Conservation (phyloP, 83 land plant genomes). For the Picea engelmannii region DNA sequence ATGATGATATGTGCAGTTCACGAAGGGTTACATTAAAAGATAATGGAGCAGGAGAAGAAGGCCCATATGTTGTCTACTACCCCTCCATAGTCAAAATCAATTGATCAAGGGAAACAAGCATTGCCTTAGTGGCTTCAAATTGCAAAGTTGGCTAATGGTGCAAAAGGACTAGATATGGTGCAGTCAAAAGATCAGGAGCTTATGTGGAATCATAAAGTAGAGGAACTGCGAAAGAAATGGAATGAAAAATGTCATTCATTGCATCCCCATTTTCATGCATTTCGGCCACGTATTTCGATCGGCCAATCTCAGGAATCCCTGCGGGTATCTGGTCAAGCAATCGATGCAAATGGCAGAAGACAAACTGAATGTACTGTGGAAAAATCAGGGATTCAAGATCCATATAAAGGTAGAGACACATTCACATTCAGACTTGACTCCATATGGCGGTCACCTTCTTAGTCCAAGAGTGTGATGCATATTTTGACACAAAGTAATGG, state of each 20-base stretch:
- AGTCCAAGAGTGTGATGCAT: background rate
- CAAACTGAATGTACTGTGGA: slow-evolving; percentile 6
- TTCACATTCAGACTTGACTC: background rate
- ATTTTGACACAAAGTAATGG: background rate
- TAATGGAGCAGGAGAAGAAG: too few relatives aligned
- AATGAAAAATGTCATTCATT: slow-evolving; percentile 49
- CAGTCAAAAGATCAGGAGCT: slow-evolving; percentile 42
- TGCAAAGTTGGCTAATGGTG: too few relatives aligned
- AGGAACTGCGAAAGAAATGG: slow-evolving; percentile 77
- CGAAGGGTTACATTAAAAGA: too few relatives aligned
- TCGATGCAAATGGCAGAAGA: slow-evolving; percentile 7
- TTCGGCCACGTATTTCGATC: background rate
- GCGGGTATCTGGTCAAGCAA: slow-evolving; percentile 14
- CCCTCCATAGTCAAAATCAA: too few relatives aligned
- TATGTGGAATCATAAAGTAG: slow-evolving; percentile 35
- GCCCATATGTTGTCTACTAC: too few relatives aligned
- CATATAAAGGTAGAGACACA: background rate
- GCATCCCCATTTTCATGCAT: slow-evolving; percentile 41
- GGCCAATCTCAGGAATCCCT: background rate
- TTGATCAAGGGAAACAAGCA: too few relatives aligned
- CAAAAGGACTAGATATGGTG: too few relatives aligned
- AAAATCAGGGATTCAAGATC: slow-evolving; percentile 8
- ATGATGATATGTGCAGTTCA: too few relatives aligned
- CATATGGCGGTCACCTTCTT: background rate
- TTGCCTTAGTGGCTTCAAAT: too few relatives aligned